phyloP scores from a whole-genome alignment of 2,329 filamentous ascomycete species.

The Colletotrichum spaethianum region DNA sequence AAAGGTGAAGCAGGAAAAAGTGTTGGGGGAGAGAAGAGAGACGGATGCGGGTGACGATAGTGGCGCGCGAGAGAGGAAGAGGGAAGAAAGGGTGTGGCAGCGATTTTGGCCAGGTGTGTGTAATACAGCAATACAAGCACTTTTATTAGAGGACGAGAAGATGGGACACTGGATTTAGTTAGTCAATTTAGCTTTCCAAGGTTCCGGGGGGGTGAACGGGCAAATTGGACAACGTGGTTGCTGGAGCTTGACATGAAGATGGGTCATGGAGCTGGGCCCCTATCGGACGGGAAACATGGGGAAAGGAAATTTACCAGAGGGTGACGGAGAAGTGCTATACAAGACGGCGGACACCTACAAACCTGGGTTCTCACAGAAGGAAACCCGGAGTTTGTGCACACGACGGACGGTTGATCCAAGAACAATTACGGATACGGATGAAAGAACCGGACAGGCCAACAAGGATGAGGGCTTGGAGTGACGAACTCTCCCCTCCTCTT shows the following conservation, averaged over 20 bases:
- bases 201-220: slow-evolving; percentile 25
- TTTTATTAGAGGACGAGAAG: slow-evolving; percentile 39
- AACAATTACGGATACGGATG: not conserved
- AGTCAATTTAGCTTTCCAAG: slow-evolving; percentile 36
- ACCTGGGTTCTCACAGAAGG: not conserved
- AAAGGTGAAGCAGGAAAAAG: slow-evolving; percentile 14
- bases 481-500: not conserved
- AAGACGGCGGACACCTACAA: not conserved
- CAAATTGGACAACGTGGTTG: slow-evolving; percentile 35
- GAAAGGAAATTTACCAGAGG: slow-evolving; percentile 14
- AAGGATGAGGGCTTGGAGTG: not conserved
- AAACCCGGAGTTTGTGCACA: not conserved
- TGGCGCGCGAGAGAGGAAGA: slow-evolving; percentile 19
- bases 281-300: slow-evolving; percentile 32
- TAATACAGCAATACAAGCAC: slow-evolving; percentile 39
- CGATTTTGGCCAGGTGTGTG: slow-evolving; percentile 15
- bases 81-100: slow-evolving; percentile 15
- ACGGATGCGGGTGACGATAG: slow-evolving; percentile 32
- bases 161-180: slow-evolving; percentile 34
- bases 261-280: slow-evolving; percentile 11
- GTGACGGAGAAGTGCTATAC: not conserved
- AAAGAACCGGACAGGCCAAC: not conserved
- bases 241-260: slow-evolving; percentile 21
- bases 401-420: slow-evolving; percentile 2
- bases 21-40: slow-evolving; percentile 29